Conservation (phyloP, 129 eudicot species). For the Centrapalus pauciflorus region DNA sequence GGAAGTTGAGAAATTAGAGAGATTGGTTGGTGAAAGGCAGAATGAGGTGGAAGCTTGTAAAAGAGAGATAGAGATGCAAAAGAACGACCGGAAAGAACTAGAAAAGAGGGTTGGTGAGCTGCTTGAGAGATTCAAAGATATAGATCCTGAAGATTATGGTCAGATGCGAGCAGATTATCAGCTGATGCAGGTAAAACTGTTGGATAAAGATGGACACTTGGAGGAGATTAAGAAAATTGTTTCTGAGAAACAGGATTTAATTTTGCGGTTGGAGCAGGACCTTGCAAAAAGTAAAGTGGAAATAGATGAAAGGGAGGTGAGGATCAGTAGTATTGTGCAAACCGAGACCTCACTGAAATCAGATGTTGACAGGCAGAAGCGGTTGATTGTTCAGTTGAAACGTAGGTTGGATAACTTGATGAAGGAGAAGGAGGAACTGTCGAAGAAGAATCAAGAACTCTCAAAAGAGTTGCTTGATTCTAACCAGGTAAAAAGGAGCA, state of each 20-base stretch:
- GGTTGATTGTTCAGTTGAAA: slow-evolving; percentile 22
- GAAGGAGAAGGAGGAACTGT: slow-evolving; percentile 70
- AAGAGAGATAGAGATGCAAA: slow-evolving; percentile 49
- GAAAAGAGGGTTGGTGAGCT: slow-evolving; percentile 53
- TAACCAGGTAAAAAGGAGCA: slow-evolving; percentile 39
- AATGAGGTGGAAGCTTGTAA: slow-evolving; percentile 46
- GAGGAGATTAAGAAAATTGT: slow-evolving; percentile 49
- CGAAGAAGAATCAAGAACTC: slow-evolving; percentile 52
- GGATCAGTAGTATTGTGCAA: slow-evolving; percentile 39
- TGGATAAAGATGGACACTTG: slow-evolving; percentile 61
- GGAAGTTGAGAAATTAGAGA: slow-evolving; percentile 50
- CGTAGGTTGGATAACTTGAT: slow-evolving; percentile 39
- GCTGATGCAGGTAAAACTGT: slow-evolving; percentile 57
- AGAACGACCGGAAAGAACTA: slow-evolving; percentile 36
- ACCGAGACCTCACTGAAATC: slow-evolving; percentile 48
- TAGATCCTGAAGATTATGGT: slow-evolving; percentile 68
- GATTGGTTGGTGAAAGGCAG: slow-evolving; percentile 40
- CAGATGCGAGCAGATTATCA: slow-evolving; percentile 47
- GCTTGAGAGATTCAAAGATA: slow-evolving; percentile 48
- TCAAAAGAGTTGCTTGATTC: slow-evolving; percentile 73
- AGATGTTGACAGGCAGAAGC: slow-evolving; percentile 53
- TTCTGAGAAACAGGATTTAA: slow-evolving; percentile 48
- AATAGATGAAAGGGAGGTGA: slow-evolving; percentile 52
- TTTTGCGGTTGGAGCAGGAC: slow-evolving; percentile 67
- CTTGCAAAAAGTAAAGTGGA: slow-evolving; percentile 52